Conservation (phyloP, 768 basidiomycete genomes). For the Suillus bovinus region DNA sequence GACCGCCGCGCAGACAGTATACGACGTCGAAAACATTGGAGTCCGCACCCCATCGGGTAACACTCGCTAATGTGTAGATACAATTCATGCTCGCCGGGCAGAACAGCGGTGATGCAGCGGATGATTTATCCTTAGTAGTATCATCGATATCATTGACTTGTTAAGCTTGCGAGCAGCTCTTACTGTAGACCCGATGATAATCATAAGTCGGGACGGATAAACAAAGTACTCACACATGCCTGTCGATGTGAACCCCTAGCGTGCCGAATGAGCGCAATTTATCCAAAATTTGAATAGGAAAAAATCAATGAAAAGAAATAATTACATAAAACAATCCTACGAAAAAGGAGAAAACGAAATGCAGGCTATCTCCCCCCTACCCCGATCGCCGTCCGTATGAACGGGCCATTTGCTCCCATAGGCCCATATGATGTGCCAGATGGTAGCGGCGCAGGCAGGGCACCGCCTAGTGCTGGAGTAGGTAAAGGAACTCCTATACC, state of each 20-base stretch:
- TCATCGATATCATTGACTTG: background rate
- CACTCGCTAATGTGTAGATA: background rate
- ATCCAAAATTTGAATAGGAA: conserved; percentile 6
- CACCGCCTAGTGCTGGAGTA: conserved; percentile 38
- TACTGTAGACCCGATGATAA: background rate
- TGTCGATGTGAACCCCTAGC: background rate
- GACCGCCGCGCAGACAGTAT: background rate
- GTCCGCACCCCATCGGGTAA: background rate
- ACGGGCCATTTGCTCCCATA: conserved; percentile 60
- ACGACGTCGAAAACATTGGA: background rate
- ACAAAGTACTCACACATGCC: background rate
- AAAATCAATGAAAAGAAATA: conserved; percentile 31
- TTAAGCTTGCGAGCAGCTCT: background rate
- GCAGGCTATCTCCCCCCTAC: conserved; percentile 50
- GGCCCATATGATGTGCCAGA: conserved; percentile 59
- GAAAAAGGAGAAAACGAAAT: conserved; percentile 25
- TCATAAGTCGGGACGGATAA: background rate
- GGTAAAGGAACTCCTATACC: conserved; percentile 45
- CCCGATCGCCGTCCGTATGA: conserved; percentile 59
- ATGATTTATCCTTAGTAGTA: background rate
- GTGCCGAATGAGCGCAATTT: background rate
- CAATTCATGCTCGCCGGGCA: background rate
- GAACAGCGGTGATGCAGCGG: background rate
- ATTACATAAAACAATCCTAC: conserved; percentile 33
- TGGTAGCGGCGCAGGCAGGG: conserved; percentile 43